Conservation (phyloP, 495 filamentous ascomycete species). For the Hypoxylon rickii region DNA sequence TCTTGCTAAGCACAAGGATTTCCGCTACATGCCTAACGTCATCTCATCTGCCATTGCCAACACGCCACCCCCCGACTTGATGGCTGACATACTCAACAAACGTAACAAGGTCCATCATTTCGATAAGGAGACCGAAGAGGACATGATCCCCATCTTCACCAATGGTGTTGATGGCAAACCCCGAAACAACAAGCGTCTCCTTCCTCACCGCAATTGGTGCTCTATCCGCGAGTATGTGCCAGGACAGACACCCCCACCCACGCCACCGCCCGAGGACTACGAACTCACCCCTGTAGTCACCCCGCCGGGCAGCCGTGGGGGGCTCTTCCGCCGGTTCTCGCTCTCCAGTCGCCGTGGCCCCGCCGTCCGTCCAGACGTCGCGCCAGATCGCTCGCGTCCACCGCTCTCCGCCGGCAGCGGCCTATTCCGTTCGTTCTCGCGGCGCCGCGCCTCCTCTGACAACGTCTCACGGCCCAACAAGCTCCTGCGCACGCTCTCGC, state of each 20-base stretch:
- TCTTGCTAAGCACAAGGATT: slow-evolving; percentile 81
- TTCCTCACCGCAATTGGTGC: slow-evolving; percentile 93
- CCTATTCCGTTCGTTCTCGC: slow-evolving; percentile 46
- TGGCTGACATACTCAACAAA: slow-evolving; percentile 91
- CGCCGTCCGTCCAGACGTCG: slow-evolving; percentile 26
- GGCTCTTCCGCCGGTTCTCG: slow-evolving; percentile 48
- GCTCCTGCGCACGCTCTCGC: slow-evolving; percentile 63
- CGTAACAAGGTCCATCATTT: slow-evolving; percentile 93
- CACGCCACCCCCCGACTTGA: slow-evolving; percentile 82
- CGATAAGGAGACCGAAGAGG: slow-evolving; percentile 83
- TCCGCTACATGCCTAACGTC: slow-evolving; percentile 89
- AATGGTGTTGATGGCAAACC: slow-evolving; percentile 86
- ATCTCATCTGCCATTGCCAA: slow-evolving; percentile 89
- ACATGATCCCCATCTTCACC: slow-evolving; percentile 91
- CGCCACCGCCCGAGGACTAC: slow-evolving; percentile 54
- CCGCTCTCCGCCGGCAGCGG: slow-evolving; percentile 35
- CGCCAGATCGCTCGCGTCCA: slow-evolving; percentile 38
- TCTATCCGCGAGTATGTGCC: slow-evolving; percentile 83
- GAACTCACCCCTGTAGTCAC: slow-evolving; percentile 41
- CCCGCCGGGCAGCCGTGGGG: slow-evolving; percentile 33
- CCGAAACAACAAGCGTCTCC: slow-evolving; percentile 87
- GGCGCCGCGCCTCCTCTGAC: slow-evolving; percentile 41
- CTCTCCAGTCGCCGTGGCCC: slow-evolving; percentile 34
- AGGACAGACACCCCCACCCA: slow-evolving; percentile 70
- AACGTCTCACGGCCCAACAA: slow-evolving; percentile 42